Conservation (phyloP, 23 red algal species). For the Porphyridium purpureum region DNA sequence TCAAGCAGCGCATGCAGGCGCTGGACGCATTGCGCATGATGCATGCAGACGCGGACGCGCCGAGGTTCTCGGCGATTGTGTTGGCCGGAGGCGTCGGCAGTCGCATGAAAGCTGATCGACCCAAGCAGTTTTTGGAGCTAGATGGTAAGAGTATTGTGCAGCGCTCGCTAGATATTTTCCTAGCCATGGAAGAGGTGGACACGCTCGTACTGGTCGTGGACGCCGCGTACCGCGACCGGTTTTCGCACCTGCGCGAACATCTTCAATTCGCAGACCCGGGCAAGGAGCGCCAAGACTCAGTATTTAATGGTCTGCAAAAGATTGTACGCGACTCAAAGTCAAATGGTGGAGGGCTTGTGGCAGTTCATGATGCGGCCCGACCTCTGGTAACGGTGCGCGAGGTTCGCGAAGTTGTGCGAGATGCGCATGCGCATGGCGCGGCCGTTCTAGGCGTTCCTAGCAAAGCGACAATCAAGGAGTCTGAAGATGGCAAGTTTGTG, state of each 20-base stretch:
- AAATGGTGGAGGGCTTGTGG: constrained; percentile 29
- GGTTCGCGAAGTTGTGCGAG: constrained; percentile 45
- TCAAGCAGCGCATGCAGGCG: too few species aligned
- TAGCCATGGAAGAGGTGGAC: constrained; percentile 40
- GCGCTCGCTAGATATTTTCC: constrained; percentile 56
- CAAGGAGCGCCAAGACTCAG: constrained; percentile 90
- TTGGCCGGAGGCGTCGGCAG: constrained; percentile 76
- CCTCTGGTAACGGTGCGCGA: constrained; percentile 52
- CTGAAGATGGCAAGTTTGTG: constrained; percentile 77
- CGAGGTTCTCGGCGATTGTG: constrained; percentile 64
- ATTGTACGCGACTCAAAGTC: neutral
- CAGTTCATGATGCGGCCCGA: constrained; percentile 82
- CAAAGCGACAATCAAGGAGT: constrained; percentile 97
- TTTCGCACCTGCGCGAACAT: constrained; percentile 6
- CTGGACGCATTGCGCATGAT: too few species aligned
- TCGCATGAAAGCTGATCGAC: constrained; percentile 74
- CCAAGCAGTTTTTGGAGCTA: constrained; percentile 83
- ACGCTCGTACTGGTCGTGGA: constrained; percentile 41
- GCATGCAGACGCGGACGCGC: too few species aligned
- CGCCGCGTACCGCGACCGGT: constrained; percentile 10
- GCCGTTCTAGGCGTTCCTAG: constrained; percentile 79
- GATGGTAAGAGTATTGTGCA: constrained; percentile 51
- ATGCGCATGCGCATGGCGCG: constrained; percentile 64
- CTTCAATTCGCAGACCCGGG: constrained; percentile 69
- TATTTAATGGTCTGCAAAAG: constrained; percentile 47